phyloP scores from a whole-genome alignment of 768 basidiomycete genomes.

The Hydnomerulius pinastri region DNA sequence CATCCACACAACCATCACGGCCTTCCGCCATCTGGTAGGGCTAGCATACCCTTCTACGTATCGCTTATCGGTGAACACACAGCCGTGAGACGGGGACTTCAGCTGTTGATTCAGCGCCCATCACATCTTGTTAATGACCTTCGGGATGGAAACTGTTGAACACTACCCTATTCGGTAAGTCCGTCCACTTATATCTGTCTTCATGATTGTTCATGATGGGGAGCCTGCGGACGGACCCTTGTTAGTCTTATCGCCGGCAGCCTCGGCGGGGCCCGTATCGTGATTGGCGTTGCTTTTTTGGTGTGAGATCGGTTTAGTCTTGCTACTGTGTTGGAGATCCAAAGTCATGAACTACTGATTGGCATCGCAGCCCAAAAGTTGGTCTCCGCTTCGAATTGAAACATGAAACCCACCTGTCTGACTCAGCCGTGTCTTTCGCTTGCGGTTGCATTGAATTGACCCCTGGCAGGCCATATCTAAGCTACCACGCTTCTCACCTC shows the following conservation, averaged over 20 bases:
- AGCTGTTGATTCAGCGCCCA: no score
- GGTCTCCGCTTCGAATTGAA: neutral
- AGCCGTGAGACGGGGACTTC: no score
- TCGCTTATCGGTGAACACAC: no score
- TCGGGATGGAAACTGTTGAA: no score
- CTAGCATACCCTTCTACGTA: no score
- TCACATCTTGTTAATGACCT: no score
- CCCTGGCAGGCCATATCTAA: neutral
- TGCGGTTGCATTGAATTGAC: neutral
- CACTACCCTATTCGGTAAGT: neutral
- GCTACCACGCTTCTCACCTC: constrained; percentile 7
- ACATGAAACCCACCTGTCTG: neutral
- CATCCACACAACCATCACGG: neutral
- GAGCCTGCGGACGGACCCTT: neutral
- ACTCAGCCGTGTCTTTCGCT: neutral
- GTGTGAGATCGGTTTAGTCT: neutral
- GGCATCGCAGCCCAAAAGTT: neutral
- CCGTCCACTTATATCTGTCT: neutral
- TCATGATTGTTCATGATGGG: neutral
- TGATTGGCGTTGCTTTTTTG: constrained; percentile 23
- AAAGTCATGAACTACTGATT: neutral
- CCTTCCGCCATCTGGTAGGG: neutral
- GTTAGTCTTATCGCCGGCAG: constrained; percentile 20
- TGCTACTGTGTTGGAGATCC: neutral
- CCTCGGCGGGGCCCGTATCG: constrained; percentile 1